A percentile compares a stretch with the other conserved stretches of the same genome.
Evolutionary conservation across 1,284 basidiomycete species (phyloP).

Genomic region (Rhodotorula mucilaginosa): DNA sequence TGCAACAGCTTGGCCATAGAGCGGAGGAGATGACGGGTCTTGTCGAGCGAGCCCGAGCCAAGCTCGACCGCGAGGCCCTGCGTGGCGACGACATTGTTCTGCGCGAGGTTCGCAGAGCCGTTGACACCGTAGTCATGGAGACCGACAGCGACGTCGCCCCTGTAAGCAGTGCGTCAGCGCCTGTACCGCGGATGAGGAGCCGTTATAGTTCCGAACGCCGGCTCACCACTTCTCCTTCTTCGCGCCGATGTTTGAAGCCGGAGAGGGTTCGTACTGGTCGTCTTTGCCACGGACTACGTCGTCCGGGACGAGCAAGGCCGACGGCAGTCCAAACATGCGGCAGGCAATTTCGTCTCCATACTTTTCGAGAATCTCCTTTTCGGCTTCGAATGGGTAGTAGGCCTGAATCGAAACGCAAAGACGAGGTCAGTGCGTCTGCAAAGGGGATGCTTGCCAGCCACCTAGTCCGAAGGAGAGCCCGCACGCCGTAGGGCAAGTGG

Average conservation of each 20-base stretch:
- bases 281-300: not conserved
- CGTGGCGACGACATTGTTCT: not conserved
- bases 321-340: slow-evolving; percentile 35
- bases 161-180: not conserved
- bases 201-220: no score
- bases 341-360: slow-evolving; percentile 54
- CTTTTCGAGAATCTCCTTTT: slow-evolving; percentile 54
- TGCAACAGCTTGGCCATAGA: slow-evolving; percentile 60
- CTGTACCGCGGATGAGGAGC: no score
- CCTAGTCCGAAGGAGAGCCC: not conserved
- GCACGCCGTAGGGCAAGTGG: not conserved
- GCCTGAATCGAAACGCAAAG: slow-evolving; percentile 51
- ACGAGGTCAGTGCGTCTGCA: not conserved
- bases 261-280: not conserved
- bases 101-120: slow-evolving; percentile 15
- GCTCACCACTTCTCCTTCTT: slow-evolving; percentile 34
- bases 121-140: slow-evolving; percentile 43
- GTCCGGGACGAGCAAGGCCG: slow-evolving; percentile 1
- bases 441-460: not conserved
- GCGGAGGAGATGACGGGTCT: slow-evolving; percentile 81
- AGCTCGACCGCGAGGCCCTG: slow-evolving; percentile 42
- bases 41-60: slow-evolving; percentile 65
- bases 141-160: slow-evolving; percentile 36
- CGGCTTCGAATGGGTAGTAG: slow-evolving; percentile 77
- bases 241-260: slow-evolving; percentile 1